Conservation (phyloP, 345 rosid species). For the Eucalyptus tenuipes region DNA sequence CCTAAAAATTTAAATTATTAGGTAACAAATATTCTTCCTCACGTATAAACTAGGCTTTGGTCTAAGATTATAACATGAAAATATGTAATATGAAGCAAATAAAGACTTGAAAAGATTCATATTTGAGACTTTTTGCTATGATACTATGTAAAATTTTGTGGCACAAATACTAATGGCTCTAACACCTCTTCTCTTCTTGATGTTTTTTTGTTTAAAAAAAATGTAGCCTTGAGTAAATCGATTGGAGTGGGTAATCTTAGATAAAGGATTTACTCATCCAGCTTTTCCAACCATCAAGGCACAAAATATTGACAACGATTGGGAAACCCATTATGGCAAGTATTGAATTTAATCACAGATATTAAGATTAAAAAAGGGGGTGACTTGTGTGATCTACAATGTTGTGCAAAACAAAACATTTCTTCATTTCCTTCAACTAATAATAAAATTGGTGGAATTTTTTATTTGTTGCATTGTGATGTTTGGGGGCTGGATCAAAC, state of each 20-base stretch:
- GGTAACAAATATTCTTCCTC: background rate
- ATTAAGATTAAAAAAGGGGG: background rate
- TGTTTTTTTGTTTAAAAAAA: accelerated
- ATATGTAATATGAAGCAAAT: background rate
- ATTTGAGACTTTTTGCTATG: accelerated
- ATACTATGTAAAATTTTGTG: background rate
- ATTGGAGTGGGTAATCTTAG: background rate
- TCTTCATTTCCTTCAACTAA: background rate
- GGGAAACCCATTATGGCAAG: background rate
- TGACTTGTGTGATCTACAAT: background rate
- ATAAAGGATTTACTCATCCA: no score
- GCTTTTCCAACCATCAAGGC: background rate
- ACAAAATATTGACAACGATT: background rate
- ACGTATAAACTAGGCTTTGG: background rate
- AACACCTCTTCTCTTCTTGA: background rate
- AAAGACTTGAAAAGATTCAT: background rate
- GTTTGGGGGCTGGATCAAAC: background rate
- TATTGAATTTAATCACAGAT: background rate
- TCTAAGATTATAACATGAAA: background rate
- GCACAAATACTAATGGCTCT: background rate
- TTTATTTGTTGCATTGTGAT: background rate
- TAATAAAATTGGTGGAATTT: background rate
- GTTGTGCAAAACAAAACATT: background rate
- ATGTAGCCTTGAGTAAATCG: background rate
- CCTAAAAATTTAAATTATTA: background rate